phyloP scores from a whole-genome alignment of 1,139 yeast species.

The Blastobotrys illinoisensis region DNA sequence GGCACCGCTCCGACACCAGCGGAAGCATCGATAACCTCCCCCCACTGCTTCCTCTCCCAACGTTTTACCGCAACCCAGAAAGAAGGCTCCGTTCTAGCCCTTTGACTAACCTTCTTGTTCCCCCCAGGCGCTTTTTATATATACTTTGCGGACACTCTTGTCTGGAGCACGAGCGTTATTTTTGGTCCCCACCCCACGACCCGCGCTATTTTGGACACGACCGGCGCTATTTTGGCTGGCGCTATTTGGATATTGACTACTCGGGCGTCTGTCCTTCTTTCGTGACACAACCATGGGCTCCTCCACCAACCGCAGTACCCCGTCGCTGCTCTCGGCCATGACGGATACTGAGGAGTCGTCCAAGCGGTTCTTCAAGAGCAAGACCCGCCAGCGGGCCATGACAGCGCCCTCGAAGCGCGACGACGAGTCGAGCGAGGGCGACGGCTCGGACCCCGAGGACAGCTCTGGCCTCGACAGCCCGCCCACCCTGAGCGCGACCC shows the following conservation, averaged over 20 bases:
- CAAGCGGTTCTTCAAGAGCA: slow-evolving; percentile 1
- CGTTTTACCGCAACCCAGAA: neutral
- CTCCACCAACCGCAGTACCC: neutral
- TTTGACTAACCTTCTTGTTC: neutral
- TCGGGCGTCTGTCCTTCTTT: too few species aligned
- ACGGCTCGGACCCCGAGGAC: neutral
- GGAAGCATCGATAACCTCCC: neutral
- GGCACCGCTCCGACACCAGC: too few species aligned
- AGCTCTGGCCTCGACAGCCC: slow-evolving; percentile 1
- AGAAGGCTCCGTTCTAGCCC: neutral
- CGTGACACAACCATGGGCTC: neutral
- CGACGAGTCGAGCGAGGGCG: neutral
- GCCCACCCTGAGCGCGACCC: neutral
- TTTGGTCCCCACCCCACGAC: neutral
- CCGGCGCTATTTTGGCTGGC: neutral
- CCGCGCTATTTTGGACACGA: neutral
- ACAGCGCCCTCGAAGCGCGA: slow-evolving; percentile 16
- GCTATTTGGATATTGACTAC: too few species aligned
- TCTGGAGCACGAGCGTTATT: neutral
- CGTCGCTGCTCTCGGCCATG: slow-evolving; percentile 1
- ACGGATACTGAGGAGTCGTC: slow-evolving; percentile 3
- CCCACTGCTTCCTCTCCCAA: neutral
- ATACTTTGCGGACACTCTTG: neutral
- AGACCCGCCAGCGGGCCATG: slow-evolving; percentile 18
- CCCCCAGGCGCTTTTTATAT: neutral